A percentile compares a stretch with the other conserved stretches of the same genome.
These are phyloP conservation scores for Batrachochytrium dendrobatidis DNA, from an alignment of 371 early-diverging fungal species.

Conservation along the genomic window DNA sequence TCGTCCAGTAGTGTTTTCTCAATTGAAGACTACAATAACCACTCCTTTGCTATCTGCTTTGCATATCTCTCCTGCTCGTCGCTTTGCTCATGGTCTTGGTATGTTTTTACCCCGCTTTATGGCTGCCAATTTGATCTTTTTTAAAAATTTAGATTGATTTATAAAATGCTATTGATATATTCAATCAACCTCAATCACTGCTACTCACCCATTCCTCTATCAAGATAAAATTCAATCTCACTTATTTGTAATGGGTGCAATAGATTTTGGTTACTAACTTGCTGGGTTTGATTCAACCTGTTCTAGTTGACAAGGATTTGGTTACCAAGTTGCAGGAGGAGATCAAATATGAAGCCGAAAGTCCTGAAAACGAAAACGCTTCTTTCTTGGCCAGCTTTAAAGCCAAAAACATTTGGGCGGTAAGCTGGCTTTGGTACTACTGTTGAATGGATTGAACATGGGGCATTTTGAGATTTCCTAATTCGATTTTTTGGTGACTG, in stretches of 20 bases:
- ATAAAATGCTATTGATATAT: too few species aligned
- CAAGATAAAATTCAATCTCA: too few species aligned
- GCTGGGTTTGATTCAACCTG: too few species aligned
- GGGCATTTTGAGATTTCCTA: background rate
- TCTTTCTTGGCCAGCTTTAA: conserved; percentile 61
- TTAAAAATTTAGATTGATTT: too few species aligned
- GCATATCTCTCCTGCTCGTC: background rate
- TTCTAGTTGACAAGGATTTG: conserved; percentile 19
- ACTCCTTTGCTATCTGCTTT: background rate
- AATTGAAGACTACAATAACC: too few species aligned
- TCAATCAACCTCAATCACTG: too few species aligned
- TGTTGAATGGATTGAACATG: background rate
- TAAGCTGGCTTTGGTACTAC: conserved; percentile 16
- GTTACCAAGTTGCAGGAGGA: conserved; percentile 67
- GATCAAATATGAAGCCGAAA: conserved; percentile 72
- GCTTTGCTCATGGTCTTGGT: conserved; percentile 1
- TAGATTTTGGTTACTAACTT: too few species aligned
- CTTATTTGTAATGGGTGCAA: too few species aligned
- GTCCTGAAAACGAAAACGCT: conserved; percentile 39
- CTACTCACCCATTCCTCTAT: too few species aligned
- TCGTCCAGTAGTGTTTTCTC: too few species aligned
- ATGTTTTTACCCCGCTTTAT: background rate
- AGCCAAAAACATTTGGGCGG: conserved; percentile 68
- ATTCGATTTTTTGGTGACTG: background rate
- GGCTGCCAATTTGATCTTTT: background rate